Conservation (phyloP, 768 basidiomycete genomes). For the Trametes elegans region DNA sequence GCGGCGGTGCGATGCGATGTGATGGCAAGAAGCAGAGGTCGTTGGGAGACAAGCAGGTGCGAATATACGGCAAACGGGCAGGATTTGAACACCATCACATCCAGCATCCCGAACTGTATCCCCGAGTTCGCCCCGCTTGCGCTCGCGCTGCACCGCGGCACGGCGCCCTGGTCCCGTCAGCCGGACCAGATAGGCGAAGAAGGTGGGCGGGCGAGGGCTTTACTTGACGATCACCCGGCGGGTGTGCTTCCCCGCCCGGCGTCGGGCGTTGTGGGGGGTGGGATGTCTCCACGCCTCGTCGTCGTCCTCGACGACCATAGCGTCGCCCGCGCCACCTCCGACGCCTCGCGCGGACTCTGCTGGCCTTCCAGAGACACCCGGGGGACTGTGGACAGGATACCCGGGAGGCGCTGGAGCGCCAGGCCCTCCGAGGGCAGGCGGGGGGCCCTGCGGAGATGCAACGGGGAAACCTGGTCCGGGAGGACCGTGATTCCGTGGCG, state of each 20-base stretch:
- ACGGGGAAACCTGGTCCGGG: conserved; percentile 29
- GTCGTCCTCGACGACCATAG: conserved; percentile 53
- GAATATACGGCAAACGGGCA: neutral
- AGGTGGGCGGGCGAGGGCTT: neutral
- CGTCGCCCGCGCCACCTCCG: conserved; percentile 26
- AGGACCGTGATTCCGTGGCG: conserved; percentile 14
- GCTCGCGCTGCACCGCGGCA: neutral
- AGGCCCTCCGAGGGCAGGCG: conserved; percentile 28
- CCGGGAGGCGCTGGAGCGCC: conserved; percentile 30
- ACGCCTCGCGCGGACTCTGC: conserved; percentile 4
- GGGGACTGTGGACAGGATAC: conserved; percentile 18
- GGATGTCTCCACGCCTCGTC: conserved; percentile 74
- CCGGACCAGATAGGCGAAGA: neutral
- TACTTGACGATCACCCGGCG: conserved; percentile 54
- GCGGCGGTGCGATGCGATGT: neutral
- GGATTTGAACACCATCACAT: neutral
- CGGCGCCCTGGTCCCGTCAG: neutral
- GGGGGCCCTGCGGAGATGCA: conserved; percentile 33
- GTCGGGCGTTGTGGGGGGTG: conserved; percentile 70
- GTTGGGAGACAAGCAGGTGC: neutral
- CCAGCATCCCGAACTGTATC: neutral
- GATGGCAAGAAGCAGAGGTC: neutral
- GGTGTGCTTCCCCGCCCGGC: conserved; percentile 80
- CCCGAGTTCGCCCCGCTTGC: neutral
- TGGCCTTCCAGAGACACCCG: neutral